Percentiles rank a stretch among this genome's conserved stretches.
phyloP scores from a whole-genome alignment of 108 stramenopile species.

The Cyclotella distinguenda region DNA sequence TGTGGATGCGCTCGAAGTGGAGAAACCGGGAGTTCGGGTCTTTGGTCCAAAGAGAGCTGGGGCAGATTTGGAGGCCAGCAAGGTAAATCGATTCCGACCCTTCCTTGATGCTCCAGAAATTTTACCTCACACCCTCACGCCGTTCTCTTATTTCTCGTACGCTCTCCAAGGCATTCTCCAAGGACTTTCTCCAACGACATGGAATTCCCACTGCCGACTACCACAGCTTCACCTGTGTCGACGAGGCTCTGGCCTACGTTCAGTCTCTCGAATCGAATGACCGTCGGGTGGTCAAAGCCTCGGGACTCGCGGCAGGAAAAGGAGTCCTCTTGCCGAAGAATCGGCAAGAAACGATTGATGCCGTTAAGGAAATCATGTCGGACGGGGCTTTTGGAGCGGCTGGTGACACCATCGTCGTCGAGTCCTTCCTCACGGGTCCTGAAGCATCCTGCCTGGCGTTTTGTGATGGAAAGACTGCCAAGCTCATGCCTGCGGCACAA shows the following conservation, averaged over 20 bases:
- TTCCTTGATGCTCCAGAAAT: not conserved
- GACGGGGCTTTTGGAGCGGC: slow-evolving; percentile 92
- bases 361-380: slow-evolving; percentile 93
- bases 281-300: slow-evolving; percentile 98
- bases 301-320: slow-evolving; percentile 98
- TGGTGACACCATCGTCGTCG: slow-evolving; percentile 96
- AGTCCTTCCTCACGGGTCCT: slow-evolving; percentile 96
- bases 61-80: slow-evolving; percentile 94
- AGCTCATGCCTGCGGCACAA: slow-evolving; percentile 91
- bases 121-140: not conserved
- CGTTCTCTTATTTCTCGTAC: not conserved
- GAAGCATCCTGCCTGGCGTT: slow-evolving; percentile 96
- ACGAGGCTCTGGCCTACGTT: slow-evolving; percentile 86
- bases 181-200: slow-evolving; percentile 95
- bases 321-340: slow-evolving; percentile 94
- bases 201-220: slow-evolving; percentile 94
- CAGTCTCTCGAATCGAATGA: slow-evolving; percentile 69
- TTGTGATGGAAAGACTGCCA: slow-evolving; percentile 94
- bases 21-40: slow-evolving; percentile 80
- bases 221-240: slow-evolving; percentile 83
- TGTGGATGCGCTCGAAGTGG: slow-evolving; percentile 79
- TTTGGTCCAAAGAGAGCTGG: slow-evolving; percentile 95
- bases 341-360: slow-evolving; percentile 88
- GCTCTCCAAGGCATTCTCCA: slow-evolving; percentile 83
- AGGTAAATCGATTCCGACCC: slow-evolving; percentile 47